Evolutionary conservation across 108 stramenopile species (phyloP).

Genomic region (Cafeteria roenbergensis): DNA sequence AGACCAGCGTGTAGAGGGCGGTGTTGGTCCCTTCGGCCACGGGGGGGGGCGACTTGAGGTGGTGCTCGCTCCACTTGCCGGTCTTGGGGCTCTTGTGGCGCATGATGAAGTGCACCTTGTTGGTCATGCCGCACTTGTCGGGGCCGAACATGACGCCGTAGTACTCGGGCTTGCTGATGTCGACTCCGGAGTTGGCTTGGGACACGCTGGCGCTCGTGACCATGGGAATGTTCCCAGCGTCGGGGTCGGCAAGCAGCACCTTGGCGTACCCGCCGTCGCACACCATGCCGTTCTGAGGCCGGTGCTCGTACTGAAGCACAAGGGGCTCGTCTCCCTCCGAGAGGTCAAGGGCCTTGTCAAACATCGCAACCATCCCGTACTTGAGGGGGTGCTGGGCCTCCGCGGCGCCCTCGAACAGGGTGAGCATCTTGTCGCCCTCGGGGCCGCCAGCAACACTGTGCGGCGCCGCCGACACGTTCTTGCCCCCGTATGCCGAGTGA

Average conservation of each 20-base stretch:
- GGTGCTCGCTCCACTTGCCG: conserved; percentile 55
- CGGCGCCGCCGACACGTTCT: too few species aligned
- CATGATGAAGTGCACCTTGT: conserved; percentile 91
- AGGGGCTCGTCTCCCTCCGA: conserved; percentile 17
- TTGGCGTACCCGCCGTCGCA: conserved; percentile 47
- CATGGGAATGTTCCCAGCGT: background rate
- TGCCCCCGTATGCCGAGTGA: too few species aligned
- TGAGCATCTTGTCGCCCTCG: background rate
- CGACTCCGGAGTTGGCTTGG: background rate
- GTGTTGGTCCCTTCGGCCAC: conserved; percentile 70
- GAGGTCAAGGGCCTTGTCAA: conserved; percentile 17
- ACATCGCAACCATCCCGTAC: conserved; percentile 25
- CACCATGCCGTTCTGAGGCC: conserved; percentile 27
- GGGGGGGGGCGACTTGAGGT: conserved; percentile 59
- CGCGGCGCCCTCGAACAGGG: conserved; percentile 15
- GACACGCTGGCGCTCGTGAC: background rate
- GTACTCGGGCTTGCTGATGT: conserved; percentile 83
- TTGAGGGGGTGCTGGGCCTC: too few species aligned
- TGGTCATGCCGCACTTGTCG: conserved; percentile 82
- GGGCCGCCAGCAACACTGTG: too few species aligned
- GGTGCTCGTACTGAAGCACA: conserved; percentile 46
- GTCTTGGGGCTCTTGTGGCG: conserved; percentile 45
- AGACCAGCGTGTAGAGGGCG: conserved; percentile 79
- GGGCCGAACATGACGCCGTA: conserved; percentile 99
- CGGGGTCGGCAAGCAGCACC: background rate